Evolutionary conservation across 495 filamentous ascomycete genomes (phyloP).

Genomic region (Lophiostoma macrostomum): DNA sequence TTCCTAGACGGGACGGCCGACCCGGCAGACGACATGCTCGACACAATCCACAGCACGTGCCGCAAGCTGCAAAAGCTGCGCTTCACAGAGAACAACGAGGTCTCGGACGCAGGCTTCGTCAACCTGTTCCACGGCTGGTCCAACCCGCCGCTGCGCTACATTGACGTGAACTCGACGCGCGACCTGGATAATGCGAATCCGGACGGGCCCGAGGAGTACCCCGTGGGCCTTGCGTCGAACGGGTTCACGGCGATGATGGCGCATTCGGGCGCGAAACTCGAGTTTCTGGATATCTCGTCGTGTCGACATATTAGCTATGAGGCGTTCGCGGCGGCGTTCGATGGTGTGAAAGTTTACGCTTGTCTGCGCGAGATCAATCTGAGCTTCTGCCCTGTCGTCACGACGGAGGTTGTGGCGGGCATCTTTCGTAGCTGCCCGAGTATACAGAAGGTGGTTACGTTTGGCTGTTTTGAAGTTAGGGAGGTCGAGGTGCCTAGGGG

Average conservation of each 20-base stretch:
- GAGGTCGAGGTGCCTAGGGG: conserved; percentile 68
- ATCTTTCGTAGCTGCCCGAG: conserved; percentile 75
- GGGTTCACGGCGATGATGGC: conserved; percentile 78
- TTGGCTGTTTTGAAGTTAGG: conserved; percentile 76
- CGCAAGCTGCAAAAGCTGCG: conserved; percentile 67
- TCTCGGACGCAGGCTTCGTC: conserved; percentile 67
- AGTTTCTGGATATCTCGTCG: conserved; percentile 66
- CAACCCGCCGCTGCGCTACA: conserved; percentile 63
- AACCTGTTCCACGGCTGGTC: conserved; percentile 71
- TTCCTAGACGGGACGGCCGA: conserved; percentile 44
- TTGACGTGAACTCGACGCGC: conserved; percentile 72
- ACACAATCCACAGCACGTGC: conserved; percentile 65
- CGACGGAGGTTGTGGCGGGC: conserved; percentile 67
- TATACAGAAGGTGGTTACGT: conserved; percentile 70
- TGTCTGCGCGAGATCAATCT: conserved; percentile 68
- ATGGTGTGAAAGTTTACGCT: conserved; percentile 56
- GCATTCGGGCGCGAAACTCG: conserved; percentile 67
- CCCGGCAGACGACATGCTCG: conserved; percentile 37
- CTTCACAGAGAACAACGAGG: conserved; percentile 67
- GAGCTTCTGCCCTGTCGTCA: conserved; percentile 70
- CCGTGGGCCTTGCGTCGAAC: conserved; percentile 65
- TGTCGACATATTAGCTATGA: conserved; percentile 71
- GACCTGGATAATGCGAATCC: conserved; percentile 69
- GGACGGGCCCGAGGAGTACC: conserved; percentile 51
- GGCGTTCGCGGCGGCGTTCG: conserved; percentile 70